phyloP scores from a whole-genome alignment of 2,329 filamentous ascomycete species.

The Fusarium protoensiforme region DNA sequence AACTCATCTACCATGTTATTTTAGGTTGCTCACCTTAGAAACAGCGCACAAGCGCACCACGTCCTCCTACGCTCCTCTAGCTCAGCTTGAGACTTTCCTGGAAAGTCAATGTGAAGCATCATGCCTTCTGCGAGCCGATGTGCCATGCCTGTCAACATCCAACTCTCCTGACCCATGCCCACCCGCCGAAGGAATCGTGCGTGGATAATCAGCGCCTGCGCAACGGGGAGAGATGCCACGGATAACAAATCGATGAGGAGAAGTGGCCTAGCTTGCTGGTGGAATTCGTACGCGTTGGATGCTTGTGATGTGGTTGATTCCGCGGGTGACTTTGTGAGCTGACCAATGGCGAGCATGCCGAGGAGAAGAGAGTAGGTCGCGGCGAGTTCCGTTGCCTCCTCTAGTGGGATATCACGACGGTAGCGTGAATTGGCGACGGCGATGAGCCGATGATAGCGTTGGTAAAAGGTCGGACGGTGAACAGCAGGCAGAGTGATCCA shows the following conservation, averaged over 20 bases:
- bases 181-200: conserved; percentile 35
- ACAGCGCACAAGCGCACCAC: conserved; percentile 39
- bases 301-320: conserved; percentile 13
- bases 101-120: conserved; percentile 37
- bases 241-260: conserved; percentile 38
- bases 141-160: conserved; percentile 39
- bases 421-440: conserved; percentile 43
- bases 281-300: conserved; percentile 35
- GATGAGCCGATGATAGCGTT: conserved; percentile 42
- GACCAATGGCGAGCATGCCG: conserved; percentile 42
- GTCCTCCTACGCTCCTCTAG: conserved; percentile 39
- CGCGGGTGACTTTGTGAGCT: conserved; percentile 25
- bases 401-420: conserved; percentile 41
- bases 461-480: conserved; percentile 38
- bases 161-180: conserved; percentile 35
- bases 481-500: conserved; percentile 41
- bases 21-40: conserved; percentile 18
- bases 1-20: not conserved
- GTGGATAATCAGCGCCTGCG: conserved; percentile 41
- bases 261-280: conserved; percentile 37
- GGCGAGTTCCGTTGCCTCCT: conserved; percentile 41
- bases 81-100: conserved; percentile 34
- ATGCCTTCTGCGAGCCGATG: conserved; percentile 40
- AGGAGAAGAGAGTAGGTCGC: conserved; percentile 38
- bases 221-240: conserved; percentile 33